phyloP scores from a whole-genome alignment of 345 rosid genomes.

The Atalantia buxifolia region DNA sequence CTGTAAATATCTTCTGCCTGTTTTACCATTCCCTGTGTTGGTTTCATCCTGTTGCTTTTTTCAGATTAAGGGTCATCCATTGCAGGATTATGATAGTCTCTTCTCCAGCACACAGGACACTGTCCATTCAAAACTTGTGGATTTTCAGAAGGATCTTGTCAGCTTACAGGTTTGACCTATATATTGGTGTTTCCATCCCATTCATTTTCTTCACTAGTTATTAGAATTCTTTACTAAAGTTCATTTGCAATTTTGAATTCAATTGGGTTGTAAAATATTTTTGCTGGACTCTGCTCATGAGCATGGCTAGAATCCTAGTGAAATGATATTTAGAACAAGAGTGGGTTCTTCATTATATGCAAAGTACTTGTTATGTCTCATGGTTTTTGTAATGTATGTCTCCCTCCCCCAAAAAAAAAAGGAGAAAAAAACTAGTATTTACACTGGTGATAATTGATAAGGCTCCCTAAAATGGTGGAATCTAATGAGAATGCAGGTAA shows the following conservation, averaged over 20 bases:
- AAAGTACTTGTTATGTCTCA: background rate
- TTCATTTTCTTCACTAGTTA: background rate
- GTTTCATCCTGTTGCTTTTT: constrained; percentile 1
- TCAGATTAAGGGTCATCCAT: constrained; percentile 8
- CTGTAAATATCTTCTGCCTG: constrained; percentile 57
- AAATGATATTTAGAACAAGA: background rate
- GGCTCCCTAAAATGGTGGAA: background rate
- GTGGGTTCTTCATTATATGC: background rate
- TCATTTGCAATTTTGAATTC: background rate
- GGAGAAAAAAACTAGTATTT: background rate
- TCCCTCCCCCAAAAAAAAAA: background rate
- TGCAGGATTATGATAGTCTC: constrained; percentile 81
- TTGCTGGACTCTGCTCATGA: background rate
- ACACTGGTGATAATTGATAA: constrained; percentile 3
- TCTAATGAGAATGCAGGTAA: constrained; percentile 39
- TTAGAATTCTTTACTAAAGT: background rate
- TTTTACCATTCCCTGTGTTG: background rate
- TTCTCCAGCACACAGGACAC: constrained; percentile 54
- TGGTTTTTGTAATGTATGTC: background rate
- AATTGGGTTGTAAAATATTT: background rate
- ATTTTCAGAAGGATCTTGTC: constrained; percentile 67
- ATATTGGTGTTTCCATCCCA: background rate
- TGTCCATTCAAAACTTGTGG: constrained; percentile 67
- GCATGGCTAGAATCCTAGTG: background rate
- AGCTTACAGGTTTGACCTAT: constrained; percentile 58